Evolutionary conservation across 2,329 filamentous ascomycete genomes (phyloP), one percentile per base, ranked within the genome.

Genomic region (Botrytis paeoniae): DNA sequence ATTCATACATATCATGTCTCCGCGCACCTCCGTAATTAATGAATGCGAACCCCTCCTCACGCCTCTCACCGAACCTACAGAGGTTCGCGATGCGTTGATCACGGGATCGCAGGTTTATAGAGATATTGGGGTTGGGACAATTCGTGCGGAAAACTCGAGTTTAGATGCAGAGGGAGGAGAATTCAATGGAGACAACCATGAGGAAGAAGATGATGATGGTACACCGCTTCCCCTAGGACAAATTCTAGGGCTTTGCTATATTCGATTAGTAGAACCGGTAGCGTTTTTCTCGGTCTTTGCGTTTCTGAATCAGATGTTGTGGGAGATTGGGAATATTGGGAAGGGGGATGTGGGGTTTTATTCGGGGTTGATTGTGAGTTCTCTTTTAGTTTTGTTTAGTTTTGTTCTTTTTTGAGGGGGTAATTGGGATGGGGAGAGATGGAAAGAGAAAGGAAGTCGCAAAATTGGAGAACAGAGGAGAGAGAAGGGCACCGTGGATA

Each of bases 271-370:
- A 62, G 93, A 95, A 79, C 92, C 93, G 0, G 86, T 95, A 59
- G 91, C 92, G n/a, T 95, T 93, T 83, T 95, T 95, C 84, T 89
- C 86, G 80, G 93, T 95, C 80, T 92, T 95, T 78, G 92, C 93
- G 0, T 95, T 92, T 82, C 88, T 96, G 81, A 93, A 90, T 78
- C 85, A 91, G 79, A 95, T 95, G 93, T 89, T 93, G 54, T 84
- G 88, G 81, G 85, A 87, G 73, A 91, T 90, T 73, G 92, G 92
- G 16, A 78, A 85, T 18, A 82, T 95, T 3, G 81, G 85, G 1
- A 83, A 88, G 62, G 83, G 86, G n/a, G 90, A 94, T 80, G 89
- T 94, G 5, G 93, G 93, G 2, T 95, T 95, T 83, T 95, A 94
- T 84, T 89, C 86, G 73, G 93, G 93, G 3, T 83, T 94, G 20